A percentile compares a stretch with the other conserved stretches of the same genome.
These are phyloP conservation scores for Trichaptum fuscoviolaceum DNA, from an alignment of 768 basidiomycete species.

Conservation along the genomic window DNA sequence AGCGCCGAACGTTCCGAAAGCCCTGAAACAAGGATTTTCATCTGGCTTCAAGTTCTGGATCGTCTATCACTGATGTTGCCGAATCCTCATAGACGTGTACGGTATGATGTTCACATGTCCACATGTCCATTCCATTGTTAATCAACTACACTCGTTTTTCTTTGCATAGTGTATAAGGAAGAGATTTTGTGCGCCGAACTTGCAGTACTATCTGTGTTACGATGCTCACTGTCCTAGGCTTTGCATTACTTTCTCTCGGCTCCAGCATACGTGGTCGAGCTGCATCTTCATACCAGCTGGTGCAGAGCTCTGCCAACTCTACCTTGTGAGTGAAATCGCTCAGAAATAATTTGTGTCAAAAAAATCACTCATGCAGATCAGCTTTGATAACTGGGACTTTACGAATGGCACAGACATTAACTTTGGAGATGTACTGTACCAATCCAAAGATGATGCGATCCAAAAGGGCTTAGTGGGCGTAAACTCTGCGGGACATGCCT, in stretches of 20 bases:
- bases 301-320: neutral
- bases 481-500: conserved; percentile 15
- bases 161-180: too few species aligned
- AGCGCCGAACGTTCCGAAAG: too few species aligned
- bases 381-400: conserved; percentile 61
- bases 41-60: too few species aligned
- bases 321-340: neutral
- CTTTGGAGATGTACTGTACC: conserved; percentile 1
- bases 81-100: too few species aligned
- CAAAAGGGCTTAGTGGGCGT: conserved; percentile 47
- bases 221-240: neutral
- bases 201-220: neutral
- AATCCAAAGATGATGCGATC: conserved; percentile 31
- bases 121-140: too few species aligned
- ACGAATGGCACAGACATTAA: conserved; percentile 28
- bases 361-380: neutral
- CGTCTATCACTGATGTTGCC: too few species aligned
- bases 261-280: neutral
- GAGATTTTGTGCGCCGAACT: neutral
- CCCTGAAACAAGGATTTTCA: too few species aligned
- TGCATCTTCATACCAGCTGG: neutral
- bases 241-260: neutral
- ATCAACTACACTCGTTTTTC: too few species aligned
- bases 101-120: too few species aligned
- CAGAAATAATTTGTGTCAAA: neutral